phyloP scores from a whole-genome alignment of 495 filamentous ascomycete genomes.

The Xylaria palmicola region DNA sequence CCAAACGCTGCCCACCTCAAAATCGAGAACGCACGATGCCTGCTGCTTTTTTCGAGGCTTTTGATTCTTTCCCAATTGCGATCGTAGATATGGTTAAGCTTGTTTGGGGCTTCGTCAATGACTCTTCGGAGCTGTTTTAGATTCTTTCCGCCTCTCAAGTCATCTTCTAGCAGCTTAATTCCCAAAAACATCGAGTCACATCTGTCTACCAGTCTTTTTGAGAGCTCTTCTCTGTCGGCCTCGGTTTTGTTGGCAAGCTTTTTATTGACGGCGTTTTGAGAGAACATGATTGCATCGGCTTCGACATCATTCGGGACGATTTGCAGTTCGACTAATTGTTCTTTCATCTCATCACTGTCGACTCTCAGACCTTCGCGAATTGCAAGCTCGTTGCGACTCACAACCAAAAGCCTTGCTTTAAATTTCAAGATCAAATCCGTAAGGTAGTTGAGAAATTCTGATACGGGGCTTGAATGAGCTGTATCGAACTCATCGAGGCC shows the following conservation, averaged over 20 bases:
- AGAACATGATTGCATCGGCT: slow-evolving; percentile 16
- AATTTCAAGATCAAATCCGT: slow-evolving; percentile 12
- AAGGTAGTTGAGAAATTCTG: slow-evolving; percentile 21
- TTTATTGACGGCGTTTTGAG: slow-evolving; percentile 22
- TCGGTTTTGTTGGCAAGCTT: slow-evolving; percentile 24
- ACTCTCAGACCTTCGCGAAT: slow-evolving; percentile 21
- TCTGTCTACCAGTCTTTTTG: slow-evolving; percentile 19
- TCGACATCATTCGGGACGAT: slow-evolving; percentile 23
- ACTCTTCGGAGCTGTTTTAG: slow-evolving; percentile 22
- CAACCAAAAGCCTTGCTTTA: slow-evolving; percentile 21
- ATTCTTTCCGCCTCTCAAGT: slow-evolving; percentile 21
- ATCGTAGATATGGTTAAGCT: slow-evolving; percentile 26
- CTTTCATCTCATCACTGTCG: background rate
- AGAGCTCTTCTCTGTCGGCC: slow-evolving; percentile 14
- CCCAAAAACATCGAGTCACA: slow-evolving; percentile 32
- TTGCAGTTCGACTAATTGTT: slow-evolving; percentile 14
- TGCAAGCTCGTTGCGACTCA: slow-evolving; percentile 25
- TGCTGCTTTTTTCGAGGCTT: slow-evolving; percentile 16
- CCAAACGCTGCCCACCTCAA: slow-evolving; percentile 31
- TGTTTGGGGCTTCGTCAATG: slow-evolving; percentile 25
- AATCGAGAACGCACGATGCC: slow-evolving; percentile 24
- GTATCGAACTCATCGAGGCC: slow-evolving; percentile 31
- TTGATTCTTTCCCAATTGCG: slow-evolving; percentile 29
- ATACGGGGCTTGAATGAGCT: background rate
- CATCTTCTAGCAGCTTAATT: slow-evolving; percentile 24